These are phyloP conservation scores for Saturnispora besseyi DNA, from an alignment of 805 yeast genomes.

Conservation along the genomic window DNA sequence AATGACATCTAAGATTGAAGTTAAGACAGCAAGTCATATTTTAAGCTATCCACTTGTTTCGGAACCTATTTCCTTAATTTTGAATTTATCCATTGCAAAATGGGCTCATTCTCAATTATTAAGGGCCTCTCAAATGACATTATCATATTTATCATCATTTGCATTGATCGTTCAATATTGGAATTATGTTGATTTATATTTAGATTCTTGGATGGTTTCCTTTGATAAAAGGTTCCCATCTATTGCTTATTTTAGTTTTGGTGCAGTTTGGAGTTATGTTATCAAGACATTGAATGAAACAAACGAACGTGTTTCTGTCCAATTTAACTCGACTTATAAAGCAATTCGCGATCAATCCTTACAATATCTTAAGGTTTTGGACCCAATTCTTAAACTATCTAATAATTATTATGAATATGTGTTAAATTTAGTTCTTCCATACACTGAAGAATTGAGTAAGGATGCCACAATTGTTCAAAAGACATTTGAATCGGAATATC, in stretches of 20 bases:
- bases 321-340: neutral
- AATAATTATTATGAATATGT: constrained; percentile 26
- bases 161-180: constrained; percentile 16
- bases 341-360: neutral
- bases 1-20: neutral
- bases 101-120: constrained; percentile 16
- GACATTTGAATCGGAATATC: constrained; percentile 18
- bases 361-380: constrained; percentile 8
- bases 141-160: constrained; percentile 15
- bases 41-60: constrained; percentile 25
- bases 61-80: constrained; percentile 17
- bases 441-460: constrained; percentile 6
- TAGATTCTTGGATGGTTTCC: constrained; percentile 17
- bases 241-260: constrained; percentile 19
- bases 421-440: constrained; percentile 18
- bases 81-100: constrained; percentile 14
- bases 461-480: constrained; percentile 1
- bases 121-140: constrained; percentile 8
- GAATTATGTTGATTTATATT: constrained; percentile 19
- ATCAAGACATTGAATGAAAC: neutral
- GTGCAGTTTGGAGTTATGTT: constrained; percentile 9
- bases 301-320: neutral
- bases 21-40: constrained; percentile 19
- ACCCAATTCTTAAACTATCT: constrained; percentile 23
- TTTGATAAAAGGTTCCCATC: constrained; percentile 27